Base-by-base conservation (phyloP, 306 rosid genomes). In the Sechiopsis laciniata region DNA sequence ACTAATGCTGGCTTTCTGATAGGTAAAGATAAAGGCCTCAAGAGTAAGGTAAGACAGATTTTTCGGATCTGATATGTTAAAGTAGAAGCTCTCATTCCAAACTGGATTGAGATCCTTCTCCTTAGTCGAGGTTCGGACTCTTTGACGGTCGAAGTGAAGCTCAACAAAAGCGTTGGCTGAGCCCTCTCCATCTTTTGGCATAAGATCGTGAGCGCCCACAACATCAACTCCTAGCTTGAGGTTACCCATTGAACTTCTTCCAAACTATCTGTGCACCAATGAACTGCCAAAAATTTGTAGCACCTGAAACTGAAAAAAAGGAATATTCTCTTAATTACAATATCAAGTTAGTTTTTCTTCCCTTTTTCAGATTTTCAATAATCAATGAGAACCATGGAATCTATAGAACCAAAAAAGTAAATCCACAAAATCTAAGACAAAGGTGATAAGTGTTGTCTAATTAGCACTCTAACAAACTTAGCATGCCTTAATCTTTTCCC, bases 81-180 rank as follows among this genome's bases (percentile, higher is more conserved):
- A 95, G 86, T 81, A 89, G 82, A 95, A 89, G 45, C 52, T 84
- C 63, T 95, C 99, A 8, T 91, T 89, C 97, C 97, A 95, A 78
- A 82, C 75, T 5, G 99, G 99, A 85, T 78, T 86, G 42, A 84
- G 81, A 76, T 95, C 99, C 74, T 80, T 86, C 17, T 89, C 87
- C 78, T 89, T 95, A 0, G 69, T 82, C 6, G 91, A 81, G 14
- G 97, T 95, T 13, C 89, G 90, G 24, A 80, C 86, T 83, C 74
- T 91, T 79, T 87, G 95, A 64, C 71, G 87, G 81, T 91, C 96
- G 55, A 95, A 95, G 53, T 80, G 85, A 66, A 95, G 92, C 84
- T 95, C 99, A 55, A 95, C 99, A 74, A 58, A 88, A 67, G 96
- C 79, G 57, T 40, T 84, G 40, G 84, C 80, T 61, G 91, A 80